These are phyloP conservation scores for Ustilago loliicola DNA, from an alignment of 1,284 basidiomycete genomes.

Conservation along the genomic window DNA sequence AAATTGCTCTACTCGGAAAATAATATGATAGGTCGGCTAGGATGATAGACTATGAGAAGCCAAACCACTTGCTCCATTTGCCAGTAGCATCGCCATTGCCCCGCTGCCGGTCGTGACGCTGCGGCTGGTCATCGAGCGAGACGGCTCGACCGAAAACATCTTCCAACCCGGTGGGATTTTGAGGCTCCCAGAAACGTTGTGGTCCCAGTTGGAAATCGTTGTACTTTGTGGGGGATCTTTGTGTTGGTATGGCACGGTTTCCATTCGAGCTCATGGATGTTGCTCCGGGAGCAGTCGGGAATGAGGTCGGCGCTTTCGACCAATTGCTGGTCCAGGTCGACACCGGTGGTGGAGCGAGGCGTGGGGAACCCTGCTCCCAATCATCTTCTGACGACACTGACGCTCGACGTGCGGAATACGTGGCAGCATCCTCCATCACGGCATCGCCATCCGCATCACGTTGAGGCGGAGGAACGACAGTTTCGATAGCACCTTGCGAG, in stretches of 20 bases:
- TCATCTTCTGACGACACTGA: constrained; percentile 31
- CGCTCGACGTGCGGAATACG: constrained; percentile 21
- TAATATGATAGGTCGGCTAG: too few species aligned
- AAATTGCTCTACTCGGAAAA: too few species aligned
- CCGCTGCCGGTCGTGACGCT: background rate
- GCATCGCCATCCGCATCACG: constrained; percentile 43
- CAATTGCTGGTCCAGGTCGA: constrained; percentile 9
- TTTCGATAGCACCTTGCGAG: background rate
- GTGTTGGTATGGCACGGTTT: background rate
- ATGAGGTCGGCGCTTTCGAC: constrained; percentile 7
- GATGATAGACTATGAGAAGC: constrained; percentile 35
- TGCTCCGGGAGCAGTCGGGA: background rate
- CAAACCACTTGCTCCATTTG: constrained; percentile 48
- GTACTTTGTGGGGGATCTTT: constrained; percentile 7
- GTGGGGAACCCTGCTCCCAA: constrained; percentile 8
- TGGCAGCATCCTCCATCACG: constrained; percentile 41
- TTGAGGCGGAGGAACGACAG: background rate
- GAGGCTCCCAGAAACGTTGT: constrained; percentile 57
- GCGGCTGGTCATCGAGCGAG: constrained; percentile 29
- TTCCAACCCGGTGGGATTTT: constrained; percentile 59
- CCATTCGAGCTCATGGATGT: background rate
- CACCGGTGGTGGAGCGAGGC: background rate
- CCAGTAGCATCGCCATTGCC: background rate
- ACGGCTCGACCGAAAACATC: constrained; percentile 55
- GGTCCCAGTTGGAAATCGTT: constrained; percentile 52